Evolutionary conservation across 495 filamentous ascomycete genomes (phyloP), one percentile per base, ranked within the genome.

Genomic region (Neurospora sp.): DNA sequence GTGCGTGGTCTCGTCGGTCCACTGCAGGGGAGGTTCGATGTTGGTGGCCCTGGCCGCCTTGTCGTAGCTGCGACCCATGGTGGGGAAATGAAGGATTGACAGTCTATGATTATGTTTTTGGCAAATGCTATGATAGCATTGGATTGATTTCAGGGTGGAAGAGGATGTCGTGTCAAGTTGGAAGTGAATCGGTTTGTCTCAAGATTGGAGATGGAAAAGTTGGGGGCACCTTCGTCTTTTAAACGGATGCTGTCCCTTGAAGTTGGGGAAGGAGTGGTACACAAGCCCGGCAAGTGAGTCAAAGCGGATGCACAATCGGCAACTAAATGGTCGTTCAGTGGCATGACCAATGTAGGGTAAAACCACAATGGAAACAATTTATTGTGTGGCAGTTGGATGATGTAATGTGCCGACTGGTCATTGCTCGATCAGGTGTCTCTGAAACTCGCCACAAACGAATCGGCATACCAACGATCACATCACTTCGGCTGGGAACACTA

Each of bases 41-140:
- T 73, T 75, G 14, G 78, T 73, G 14, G 75, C 72, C 41, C 48
- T 74, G 54, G 23, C 23, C 16, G 41, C 38, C 54, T 78, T 77
- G 74, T 74, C 71, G 74, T 77, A 79, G 39, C 66, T 71, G 70
- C 71, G 74, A 54, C 77, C 75, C 78, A 79, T 77, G 74, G 27
- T 41, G 16, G 38, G 16, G 5, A 37, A 66, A 66, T 7, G 1
- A 37, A 37, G 3, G 27, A 18, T 35, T 66, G 54, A 37, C 31
- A 27, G 23, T 66, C 12, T 35, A 27, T 35, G 27, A 35, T 18
- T 35, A 14, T 66, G 14, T 35, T 35, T 35, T 35, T 6, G 12
- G 27, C 23, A 62, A 27, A 62, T 8, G 27, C 54, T 66, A 37
- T 66, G 27, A 66, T 35, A 66, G 54, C 54, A 66, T 35, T 35